Evolutionary conservation across 2,329 filamentous ascomycete genomes (phyloP), one percentile per base, ranked within the genome.

Genomic region (Colletotrichum brevisporum): DNA sequence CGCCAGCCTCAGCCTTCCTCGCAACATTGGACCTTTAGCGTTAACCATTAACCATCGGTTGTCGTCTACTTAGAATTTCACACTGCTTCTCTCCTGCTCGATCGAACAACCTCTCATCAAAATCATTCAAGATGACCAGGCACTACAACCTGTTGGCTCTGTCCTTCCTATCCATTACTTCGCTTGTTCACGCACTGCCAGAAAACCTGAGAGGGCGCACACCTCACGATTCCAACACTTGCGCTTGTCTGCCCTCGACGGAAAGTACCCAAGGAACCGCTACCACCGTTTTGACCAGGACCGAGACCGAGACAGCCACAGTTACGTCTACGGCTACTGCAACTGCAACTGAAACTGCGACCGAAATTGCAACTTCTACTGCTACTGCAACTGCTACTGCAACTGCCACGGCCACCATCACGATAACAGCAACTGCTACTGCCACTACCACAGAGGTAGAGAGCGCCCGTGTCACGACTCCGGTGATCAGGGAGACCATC

Each of bases 241-340:
- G 66, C 24, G 51, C 69, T 16, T 69, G 69, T 27, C 43, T 48
- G 21, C 50, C 68, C 4, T 70, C 78, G 36, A 9, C 54, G 26
- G 56, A 55, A 18, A 52, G 52, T 70, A 56, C 65, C 39, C 16
- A n/a, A 65, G 63, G 43, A 62, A 60, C 6, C 39, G 72, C 50
- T 41, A 72, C 48, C 65, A 72, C 71, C 27, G 71, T 68, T 39
- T 71, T 77, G 58, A 80, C 77, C 13, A n/a, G 77, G 55, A 80
- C 77, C n/a, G 70, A 78, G 8, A 78, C 74, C 2, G 66, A 74
- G 36, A 58, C 71, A 16, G 67, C 65, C n/a, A 72, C 73, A 10
- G 18, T 18, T 18, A 50, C 47, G n/a, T n/a, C 47, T 12, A 50
- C 21, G 16, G 21, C 71, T 31, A 71, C 68, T 26, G 71, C 77